Conservation (phyloP, 352 stramenopile genomes). For the Pythium utonaiense region DNA sequence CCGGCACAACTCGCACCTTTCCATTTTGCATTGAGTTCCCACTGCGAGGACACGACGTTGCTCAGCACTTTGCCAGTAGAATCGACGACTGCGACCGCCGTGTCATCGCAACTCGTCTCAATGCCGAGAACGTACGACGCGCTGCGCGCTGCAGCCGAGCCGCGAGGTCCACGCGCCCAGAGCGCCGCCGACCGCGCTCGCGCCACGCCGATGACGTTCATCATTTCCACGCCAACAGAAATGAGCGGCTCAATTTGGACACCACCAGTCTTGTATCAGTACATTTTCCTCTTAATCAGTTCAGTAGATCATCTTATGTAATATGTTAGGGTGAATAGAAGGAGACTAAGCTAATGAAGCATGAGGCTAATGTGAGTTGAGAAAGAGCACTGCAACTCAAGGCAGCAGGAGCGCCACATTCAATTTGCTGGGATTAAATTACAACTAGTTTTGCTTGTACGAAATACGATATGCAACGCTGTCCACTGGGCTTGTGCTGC, state of each 20-base stretch:
- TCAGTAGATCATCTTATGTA: too few relatives aligned
- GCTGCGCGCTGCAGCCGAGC: not conserved
- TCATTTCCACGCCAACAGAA: constrained; percentile 9
- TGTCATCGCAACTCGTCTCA: constrained; percentile 96
- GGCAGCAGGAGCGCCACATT: too few relatives aligned
- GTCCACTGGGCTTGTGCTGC: not conserved
- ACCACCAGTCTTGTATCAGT: not conserved
- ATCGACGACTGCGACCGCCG: constrained; percentile 87
- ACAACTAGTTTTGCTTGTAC: not conserved
- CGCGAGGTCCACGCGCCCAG: not conserved
- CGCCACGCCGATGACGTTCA: not conserved
- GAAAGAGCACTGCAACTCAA: too few relatives aligned
- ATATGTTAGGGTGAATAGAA: too few relatives aligned
- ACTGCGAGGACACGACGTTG: constrained; percentile 93
- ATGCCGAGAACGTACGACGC: constrained; percentile 90
- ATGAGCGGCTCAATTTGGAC: not conserved
- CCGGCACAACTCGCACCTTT: constrained; percentile 38
- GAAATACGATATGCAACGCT: constrained; percentile 1
- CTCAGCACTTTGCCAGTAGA: constrained; percentile 90
- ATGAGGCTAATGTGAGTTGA: too few relatives aligned
- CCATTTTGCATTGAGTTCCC: constrained; percentile 84
- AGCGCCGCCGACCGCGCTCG: constrained; percentile 1
- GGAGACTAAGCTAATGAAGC: too few relatives aligned
- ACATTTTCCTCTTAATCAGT: too few relatives aligned
- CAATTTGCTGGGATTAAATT: constrained; percentile 8